Percentiles rank a stretch among this genome's conserved stretches.
Evolutionary conservation across 2,329 filamentous ascomycete genomes (phyloP).

Genomic region (Lomentospora prolificans): DNA sequence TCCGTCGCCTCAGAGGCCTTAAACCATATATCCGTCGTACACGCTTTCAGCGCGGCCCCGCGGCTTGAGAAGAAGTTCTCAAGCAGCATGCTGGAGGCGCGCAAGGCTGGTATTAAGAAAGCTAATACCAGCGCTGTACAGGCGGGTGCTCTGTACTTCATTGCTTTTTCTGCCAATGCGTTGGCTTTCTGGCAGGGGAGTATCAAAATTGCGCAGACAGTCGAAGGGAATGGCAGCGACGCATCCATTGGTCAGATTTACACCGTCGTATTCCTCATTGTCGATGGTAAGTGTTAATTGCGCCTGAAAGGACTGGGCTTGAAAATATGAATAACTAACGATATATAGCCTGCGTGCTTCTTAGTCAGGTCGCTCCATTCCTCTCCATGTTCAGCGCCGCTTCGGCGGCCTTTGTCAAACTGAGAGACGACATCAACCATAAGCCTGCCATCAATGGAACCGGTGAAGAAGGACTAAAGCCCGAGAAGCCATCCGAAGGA

Average conservation of each 20-base stretch:
- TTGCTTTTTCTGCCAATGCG: slow-evolving; percentile 57
- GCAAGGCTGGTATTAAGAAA: slow-evolving; percentile 47
- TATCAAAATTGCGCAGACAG: slow-evolving; percentile 32
- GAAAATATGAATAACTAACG: too few species aligned
- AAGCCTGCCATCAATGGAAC: slow-evolving; percentile 34
- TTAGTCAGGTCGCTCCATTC: slow-evolving; percentile 53
- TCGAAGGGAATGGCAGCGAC: slow-evolving; percentile 22
- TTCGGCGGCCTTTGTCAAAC: slow-evolving; percentile 45
- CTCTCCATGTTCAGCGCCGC: slow-evolving; percentile 51
- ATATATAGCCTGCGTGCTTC: slow-evolving; percentile 41
- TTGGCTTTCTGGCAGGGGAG: slow-evolving; percentile 61
- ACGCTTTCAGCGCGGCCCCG: slow-evolving; percentile 50
- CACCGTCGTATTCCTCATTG: slow-evolving; percentile 53
- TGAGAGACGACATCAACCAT: slow-evolving; percentile 48
- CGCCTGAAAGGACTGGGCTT: too few species aligned
- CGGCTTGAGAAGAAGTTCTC: slow-evolving; percentile 52
- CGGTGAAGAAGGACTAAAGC: slow-evolving; percentile 14
- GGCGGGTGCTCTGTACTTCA: slow-evolving; percentile 54
- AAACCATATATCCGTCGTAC: slow-evolving; percentile 50
- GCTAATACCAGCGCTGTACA: slow-evolving; percentile 42
- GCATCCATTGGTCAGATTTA: slow-evolving; percentile 41
- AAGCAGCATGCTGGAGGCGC: slow-evolving; percentile 37
- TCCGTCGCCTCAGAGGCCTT: slow-evolving; percentile 55
- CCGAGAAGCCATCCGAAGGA: slow-evolving; percentile 17
- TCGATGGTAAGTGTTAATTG: slow-evolving; percentile 38